These are phyloP conservation scores for Yarrowia divulgata DNA, from an alignment of 805 yeast species.

Conservation along the genomic window DNA sequence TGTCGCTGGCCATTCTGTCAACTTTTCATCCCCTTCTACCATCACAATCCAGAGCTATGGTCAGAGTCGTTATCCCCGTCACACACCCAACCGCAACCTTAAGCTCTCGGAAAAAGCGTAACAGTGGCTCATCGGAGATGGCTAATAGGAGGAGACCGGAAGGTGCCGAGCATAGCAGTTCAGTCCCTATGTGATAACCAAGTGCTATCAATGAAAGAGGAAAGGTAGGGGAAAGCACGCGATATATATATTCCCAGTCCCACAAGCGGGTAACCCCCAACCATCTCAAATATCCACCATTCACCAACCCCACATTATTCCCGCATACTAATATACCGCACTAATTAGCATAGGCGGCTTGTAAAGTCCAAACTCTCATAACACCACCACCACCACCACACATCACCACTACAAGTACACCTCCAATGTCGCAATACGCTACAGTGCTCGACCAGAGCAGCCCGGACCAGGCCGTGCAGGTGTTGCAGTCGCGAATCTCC, in stretches of 20 bases:
- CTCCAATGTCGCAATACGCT: slow-evolving; percentile 17
- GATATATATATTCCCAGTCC: neutral
- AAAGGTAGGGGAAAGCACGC: too few species aligned
- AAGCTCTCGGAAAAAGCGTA: slow-evolving; percentile 8
- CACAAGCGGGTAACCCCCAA: neutral
- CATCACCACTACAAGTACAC: slow-evolving; percentile 6
- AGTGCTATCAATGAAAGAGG: too few species aligned
- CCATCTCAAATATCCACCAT: neutral
- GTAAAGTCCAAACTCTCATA: slow-evolving; percentile 24
- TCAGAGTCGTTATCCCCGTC: neutral
- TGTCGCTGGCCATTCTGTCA: too few species aligned
- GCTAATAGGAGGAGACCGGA: neutral
- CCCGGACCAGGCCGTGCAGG: slow-evolving; percentile 21
- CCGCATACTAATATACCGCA: slow-evolving; percentile 35
- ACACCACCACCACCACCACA: too few species aligned
- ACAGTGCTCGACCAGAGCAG: slow-evolving; percentile 26
- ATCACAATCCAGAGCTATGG: too few species aligned
- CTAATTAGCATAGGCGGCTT: slow-evolving; percentile 1
- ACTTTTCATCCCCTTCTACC: too few species aligned
- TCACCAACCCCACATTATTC: slow-evolving; percentile 29
- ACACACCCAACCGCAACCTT: slow-evolving; percentile 5
- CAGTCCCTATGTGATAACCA: too few species aligned
- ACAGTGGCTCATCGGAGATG: slow-evolving; percentile 9
- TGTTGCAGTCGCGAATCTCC: slow-evolving; percentile 22
- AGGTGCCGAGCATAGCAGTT: neutral